These are phyloP conservation scores for Syzygium grande DNA, from an alignment of 345 rosid genomes.

Conservation along the genomic window DNA sequence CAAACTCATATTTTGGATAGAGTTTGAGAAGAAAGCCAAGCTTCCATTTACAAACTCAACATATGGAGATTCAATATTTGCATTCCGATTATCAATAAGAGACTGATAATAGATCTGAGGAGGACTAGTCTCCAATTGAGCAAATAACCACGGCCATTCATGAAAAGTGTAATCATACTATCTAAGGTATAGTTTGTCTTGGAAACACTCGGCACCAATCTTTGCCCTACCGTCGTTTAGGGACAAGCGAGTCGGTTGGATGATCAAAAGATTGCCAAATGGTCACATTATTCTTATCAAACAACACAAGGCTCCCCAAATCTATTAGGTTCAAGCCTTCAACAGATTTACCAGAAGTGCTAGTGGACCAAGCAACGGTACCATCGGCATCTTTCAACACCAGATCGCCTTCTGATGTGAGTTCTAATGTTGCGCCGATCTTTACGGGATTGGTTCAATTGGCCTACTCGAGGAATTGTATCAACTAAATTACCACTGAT, in stretches of 20 bases:
- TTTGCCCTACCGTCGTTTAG: neutral
- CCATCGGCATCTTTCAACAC: conserved; percentile 3
- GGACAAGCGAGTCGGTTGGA: conserved; percentile 11
- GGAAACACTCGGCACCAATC: conserved; percentile 6
- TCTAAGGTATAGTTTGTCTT: neutral
- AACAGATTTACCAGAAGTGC: neutral
- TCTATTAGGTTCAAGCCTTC: conserved; percentile 1
- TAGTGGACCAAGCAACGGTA: conserved; percentile 10
- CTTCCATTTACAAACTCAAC: neutral
- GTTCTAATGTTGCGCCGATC: neutral
- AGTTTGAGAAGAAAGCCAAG: neutral
- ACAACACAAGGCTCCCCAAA: conserved; percentile 3
- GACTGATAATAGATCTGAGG: neutral
- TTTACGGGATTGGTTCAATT: conserved; percentile 8
- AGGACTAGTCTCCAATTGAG: conserved; percentile 6
- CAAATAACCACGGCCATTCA: conserved; percentile 1
- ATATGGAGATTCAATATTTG: neutral
- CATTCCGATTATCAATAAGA: neutral
- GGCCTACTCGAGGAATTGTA: neutral
- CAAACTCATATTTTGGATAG: too few relatives aligned
- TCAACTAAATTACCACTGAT: accelerated
- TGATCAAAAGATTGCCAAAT: conserved; percentile 16
- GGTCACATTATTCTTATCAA: neutral
- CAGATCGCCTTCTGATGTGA: conserved; percentile 1
- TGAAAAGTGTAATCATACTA: conserved; percentile 3